Base-by-base conservation (phyloP, 1,284 basidiomycete genomes). In the Trichosporon faecale region DNA sequence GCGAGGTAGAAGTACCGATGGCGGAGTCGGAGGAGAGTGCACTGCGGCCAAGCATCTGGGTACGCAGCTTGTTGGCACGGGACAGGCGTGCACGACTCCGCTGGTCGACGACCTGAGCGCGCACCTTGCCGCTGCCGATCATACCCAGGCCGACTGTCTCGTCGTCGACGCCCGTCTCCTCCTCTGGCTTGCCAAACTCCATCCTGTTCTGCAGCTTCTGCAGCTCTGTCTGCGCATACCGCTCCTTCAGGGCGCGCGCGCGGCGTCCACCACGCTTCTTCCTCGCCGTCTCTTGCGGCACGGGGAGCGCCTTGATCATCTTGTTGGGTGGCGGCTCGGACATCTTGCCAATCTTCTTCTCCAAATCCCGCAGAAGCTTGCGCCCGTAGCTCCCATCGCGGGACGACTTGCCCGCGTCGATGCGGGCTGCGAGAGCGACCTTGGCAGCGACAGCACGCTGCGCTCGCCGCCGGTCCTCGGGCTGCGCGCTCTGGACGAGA, bases 111-210 rank as follows among this genome's bases (percentile, higher is more conserved):
- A 88, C 83, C 65, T 90, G 90, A 9, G 94, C 95, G 68, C 96
- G 87, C 63, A 99, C 91, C 82, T 92, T 93, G 35, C 96, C 96
- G 18, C 90, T 90, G 61, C 94, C 94, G 74, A 98, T 93, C 95
- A 99, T 98, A 74, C 97, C 97, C 79, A 99, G 84, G 5, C 97
- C 97, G 84, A 95, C 92, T 12, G 93, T 95, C 86, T 98, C 91
- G 84, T 98, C 97, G 68, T 95, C 97, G 23, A 94, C 93, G 46
- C 94, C 95, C 25, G 95, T 91, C 83, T 99, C 97, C 78, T 96
- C 91, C 82, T 99, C 97, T 1, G 91, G 91, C 84, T 96, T 91
- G 68, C 97, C 97, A 77, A 99, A 99, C 74, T 88, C 90, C 90
- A 99, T 91, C 64, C 97, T 89, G 83, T 99, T 99, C 84, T 98